Percentiles rank a stretch among this genome's conserved stretches.
Evolutionary conservation across 2,329 filamentous ascomycete species (phyloP).

Genomic region (Cytospora paraplurivora): DNA sequence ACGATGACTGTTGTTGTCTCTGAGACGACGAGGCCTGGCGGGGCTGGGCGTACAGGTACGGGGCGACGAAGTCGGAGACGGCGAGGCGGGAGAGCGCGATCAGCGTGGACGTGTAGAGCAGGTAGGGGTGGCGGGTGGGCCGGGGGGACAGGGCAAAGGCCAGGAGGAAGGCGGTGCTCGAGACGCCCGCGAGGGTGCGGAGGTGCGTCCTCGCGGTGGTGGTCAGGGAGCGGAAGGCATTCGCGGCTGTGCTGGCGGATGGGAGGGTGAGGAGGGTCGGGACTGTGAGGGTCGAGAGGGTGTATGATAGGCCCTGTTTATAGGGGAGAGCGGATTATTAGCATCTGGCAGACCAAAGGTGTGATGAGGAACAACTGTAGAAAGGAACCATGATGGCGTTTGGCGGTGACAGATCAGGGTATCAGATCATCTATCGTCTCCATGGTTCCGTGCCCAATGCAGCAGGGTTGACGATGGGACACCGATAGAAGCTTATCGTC

Average conservation of each 20-base stretch:
- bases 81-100: conserved; percentile 62
- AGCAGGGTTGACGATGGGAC: neutral
- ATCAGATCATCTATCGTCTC: neutral
- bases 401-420: neutral
- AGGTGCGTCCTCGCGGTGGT: conserved; percentile 66
- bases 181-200: conserved; percentile 67
- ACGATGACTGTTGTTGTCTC: conserved; percentile 23
- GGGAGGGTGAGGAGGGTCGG: conserved; percentile 81
- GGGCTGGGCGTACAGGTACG: conserved; percentile 41
- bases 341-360: neutral
- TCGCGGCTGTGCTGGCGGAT: conserved; percentile 69
- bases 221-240: conserved; percentile 70
- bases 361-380: neutral
- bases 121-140: conserved; percentile 80
- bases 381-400: neutral
- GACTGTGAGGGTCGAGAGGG: conserved; percentile 74
- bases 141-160: conserved; percentile 77
- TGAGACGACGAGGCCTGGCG: conserved; percentile 20
- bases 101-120: conserved; percentile 80
- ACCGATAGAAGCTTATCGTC: neutral
- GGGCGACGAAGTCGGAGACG: conserved; percentile 51
- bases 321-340: conserved; percentile 15
- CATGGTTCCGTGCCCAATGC: neutral
- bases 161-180: conserved; percentile 71
- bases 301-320: conserved; percentile 81